Evolutionary conservation across 208 protist genomes (phyloP), one percentile per base, ranked within the genome.

Genomic region (Acanthamoeba healyi): DNA sequence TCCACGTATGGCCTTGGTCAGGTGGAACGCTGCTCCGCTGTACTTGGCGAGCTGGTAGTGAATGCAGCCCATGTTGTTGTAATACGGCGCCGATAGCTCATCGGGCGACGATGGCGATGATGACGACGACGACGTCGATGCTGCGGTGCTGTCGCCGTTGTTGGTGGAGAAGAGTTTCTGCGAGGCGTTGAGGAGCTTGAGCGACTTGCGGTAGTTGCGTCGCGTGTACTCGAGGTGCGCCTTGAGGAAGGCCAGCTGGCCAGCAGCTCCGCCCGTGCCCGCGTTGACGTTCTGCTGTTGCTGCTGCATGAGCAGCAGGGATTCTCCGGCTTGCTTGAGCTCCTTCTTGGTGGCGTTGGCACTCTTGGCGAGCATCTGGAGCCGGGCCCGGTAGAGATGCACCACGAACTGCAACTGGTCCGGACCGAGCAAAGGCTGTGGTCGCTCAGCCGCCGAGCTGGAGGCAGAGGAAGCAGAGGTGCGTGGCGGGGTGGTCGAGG

Each of bases 11-110:
- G 70, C 90, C 32, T 56, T 42, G 22, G 19, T 6, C 46, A 94
- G 74, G 51, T 94, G 84, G 54, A 84, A 63, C 3, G 70, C 46
- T 4, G 90, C 90, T 14, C 46, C 70, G 46, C 6, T 2, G 70
- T 86, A 56, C 24, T 56, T 44, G 42, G 36, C 17, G 26, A 86
- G 42, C n/a, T 56, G 22, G 44, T 67, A 40, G 34, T 94, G 70
- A 12, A 94, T 54, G 90, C 90, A 94, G 70, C 90, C 90, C 65
- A 94, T 51, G 70, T 84, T 94, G 72, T 94, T 94, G 70, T 70
- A 86, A 54, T 94, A 86, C 15, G 56, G 70, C 63, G 67, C 34
- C 32, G 65, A 93, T 6, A 61, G 58, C 61, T 44, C 34, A 29
- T 10, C 17, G 32, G 6, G 10, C 14, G 22, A 38, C 63, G 63